phyloP scores from a whole-genome alignment of 345 rosid genomes.

The Hibiscus tridactylites region DNA sequence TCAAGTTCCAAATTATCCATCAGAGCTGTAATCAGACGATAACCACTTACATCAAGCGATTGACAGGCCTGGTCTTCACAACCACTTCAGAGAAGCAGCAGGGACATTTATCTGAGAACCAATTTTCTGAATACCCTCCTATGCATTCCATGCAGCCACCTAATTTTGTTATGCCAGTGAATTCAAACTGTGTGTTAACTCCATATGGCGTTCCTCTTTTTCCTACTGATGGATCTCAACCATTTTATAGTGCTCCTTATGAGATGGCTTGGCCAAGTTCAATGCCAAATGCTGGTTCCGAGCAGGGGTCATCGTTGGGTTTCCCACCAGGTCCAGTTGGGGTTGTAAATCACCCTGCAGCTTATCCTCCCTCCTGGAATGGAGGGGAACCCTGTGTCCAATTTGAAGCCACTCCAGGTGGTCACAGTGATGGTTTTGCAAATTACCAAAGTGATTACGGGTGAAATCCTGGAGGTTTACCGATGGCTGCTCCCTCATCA shows the following conservation, averaged over 20 bases:
- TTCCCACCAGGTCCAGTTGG: conserved; percentile 53
- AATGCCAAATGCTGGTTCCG: conserved; percentile 47
- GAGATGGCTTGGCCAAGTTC: conserved; percentile 43
- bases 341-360: conserved; percentile 37
- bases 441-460: conserved; percentile 57
- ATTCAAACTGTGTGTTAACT: conserved; percentile 49
- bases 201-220: conserved; percentile 55
- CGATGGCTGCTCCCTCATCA: conserved; percentile 31
- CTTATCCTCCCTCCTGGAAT: conserved; percentile 71
- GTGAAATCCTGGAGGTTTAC: conserved; percentile 32
- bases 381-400: conserved; percentile 28
- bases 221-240: conserved; percentile 62
- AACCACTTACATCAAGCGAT: conserved; percentile 34
- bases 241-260: conserved; percentile 47
- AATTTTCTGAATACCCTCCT: conserved; percentile 55
- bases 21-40: conserved; percentile 35
- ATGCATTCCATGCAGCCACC: conserved; percentile 63
- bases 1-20: conserved; percentile 43
- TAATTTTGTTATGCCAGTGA: conserved; percentile 51
- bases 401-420: conserved; percentile 29
- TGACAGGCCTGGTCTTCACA: conserved; percentile 29
- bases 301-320: conserved; percentile 68
- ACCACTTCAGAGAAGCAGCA: conserved; percentile 40
- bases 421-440: conserved; percentile 39
- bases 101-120: conserved; percentile 36